Evolutionary conservation across 2,329 filamentous ascomycete species (phyloP).

Genomic region (Colletotrichum cuscutae): DNA sequence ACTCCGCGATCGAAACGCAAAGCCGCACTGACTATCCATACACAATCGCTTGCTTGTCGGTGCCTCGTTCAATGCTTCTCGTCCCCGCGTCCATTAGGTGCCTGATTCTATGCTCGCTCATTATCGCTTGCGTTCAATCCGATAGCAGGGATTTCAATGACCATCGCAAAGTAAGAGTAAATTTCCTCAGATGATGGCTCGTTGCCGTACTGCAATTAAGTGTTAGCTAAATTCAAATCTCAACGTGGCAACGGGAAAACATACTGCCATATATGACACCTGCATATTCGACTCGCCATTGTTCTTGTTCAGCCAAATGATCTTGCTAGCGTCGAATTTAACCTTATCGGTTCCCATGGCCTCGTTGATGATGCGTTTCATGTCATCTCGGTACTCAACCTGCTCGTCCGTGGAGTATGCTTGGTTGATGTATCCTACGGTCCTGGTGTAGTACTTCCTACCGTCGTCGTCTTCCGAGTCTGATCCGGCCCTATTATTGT

Average conservation of each 20-base stretch:
- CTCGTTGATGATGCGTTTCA: background rate
- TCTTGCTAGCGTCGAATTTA: background rate
- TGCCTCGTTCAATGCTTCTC: too few species aligned
- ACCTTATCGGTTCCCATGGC: background rate
- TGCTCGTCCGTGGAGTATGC: background rate
- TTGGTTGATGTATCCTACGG: background rate
- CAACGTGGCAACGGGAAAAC: background rate
- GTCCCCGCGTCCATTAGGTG: too few species aligned
- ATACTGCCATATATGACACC: background rate
- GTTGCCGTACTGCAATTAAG: background rate
- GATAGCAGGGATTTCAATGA: background rate
- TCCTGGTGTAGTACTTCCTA: background rate
- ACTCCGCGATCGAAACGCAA: too few species aligned
- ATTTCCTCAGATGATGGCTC: background rate
- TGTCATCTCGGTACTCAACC: background rate
- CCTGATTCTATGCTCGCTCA: background rate
- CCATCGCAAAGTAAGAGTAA: background rate
- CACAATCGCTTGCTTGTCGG: too few species aligned
- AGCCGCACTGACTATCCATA: too few species aligned
- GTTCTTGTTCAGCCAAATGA: background rate
- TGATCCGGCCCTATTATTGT: too few species aligned
- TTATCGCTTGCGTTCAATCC: background rate
- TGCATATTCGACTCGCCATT: background rate
- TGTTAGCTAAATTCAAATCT: background rate
- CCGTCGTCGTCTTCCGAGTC: too few species aligned